Conservation (phyloP, 768 basidiomycete species). For the Tylopilus balloui region DNA sequence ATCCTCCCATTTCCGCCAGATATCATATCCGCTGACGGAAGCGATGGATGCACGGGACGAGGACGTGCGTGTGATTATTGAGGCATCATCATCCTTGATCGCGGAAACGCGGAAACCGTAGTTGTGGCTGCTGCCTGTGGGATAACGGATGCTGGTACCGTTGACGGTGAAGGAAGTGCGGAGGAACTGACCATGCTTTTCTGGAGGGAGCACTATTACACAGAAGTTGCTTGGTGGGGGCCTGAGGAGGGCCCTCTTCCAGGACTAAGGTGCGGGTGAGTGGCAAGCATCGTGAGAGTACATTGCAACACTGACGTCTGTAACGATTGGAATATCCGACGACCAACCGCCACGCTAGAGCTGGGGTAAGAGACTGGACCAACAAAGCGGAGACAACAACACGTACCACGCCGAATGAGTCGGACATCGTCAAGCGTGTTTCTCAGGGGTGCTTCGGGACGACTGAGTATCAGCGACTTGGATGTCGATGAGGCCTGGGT, state of each 20-base stretch:
- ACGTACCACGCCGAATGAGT: slow-evolving; percentile 17
- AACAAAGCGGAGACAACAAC: background rate
- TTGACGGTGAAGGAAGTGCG: background rate
- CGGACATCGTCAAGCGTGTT: slow-evolving; percentile 1
- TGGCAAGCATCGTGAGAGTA: background rate
- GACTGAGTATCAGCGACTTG: slow-evolving; percentile 7
- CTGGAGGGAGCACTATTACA: slow-evolving; percentile 54
- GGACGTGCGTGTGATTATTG: slow-evolving; percentile 9
- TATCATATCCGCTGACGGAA: slow-evolving; percentile 52
- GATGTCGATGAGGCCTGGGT: background rate
- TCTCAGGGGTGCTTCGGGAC: background rate
- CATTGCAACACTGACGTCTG: slow-evolving; percentile 24
- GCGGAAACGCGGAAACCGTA: slow-evolving; percentile 63
- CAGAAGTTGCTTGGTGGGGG: slow-evolving; percentile 55
- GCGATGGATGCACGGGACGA: slow-evolving; percentile 37
- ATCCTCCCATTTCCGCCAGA: slow-evolving; percentile 83
- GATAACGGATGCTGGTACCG: background rate
- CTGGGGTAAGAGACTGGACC: background rate
- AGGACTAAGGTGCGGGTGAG: slow-evolving; percentile 38
- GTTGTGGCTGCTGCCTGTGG: slow-evolving; percentile 46
- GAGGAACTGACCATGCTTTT: slow-evolving; percentile 48
- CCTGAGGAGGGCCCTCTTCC: slow-evolving; percentile 58
- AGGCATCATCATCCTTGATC: slow-evolving; percentile 34
- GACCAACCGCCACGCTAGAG: slow-evolving; percentile 8
- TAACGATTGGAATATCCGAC: slow-evolving; percentile 7